Evolutionary conservation across 2,329 filamentous ascomycete species (phyloP), one percentile per base, ranked within the genome.

Genomic region (Ceratocystiopsis minuta): DNA sequence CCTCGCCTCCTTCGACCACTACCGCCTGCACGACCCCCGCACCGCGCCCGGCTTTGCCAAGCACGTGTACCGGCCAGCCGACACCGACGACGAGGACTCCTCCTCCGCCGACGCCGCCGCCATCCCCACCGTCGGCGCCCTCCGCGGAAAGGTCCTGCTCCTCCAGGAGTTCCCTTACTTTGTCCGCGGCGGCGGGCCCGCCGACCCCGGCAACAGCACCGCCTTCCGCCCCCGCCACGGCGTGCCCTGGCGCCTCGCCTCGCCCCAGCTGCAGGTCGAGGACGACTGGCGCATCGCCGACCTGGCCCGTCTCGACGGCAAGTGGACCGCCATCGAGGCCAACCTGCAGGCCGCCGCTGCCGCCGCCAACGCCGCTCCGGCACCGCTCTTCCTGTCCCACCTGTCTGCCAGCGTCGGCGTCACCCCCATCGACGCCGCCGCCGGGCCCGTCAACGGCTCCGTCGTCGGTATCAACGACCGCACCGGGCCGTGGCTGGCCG

Each of bases 391-490:
- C 48, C 54, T 69, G 15, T 58, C 63, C 16, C 66, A 69, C 50
- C 48, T 66, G 17, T 67, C 63, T 15, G 66, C 66, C 14, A 63
- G 60, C 16, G 58, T 67, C 3, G 65, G 64, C 34, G 64, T 69
- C 11, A 46, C 64, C 45, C 66, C 66, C 34, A 65, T 69, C 40
- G 63, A 66, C 49, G 66, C 64, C 2, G 66, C 66, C 12, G 65
- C 66, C 0, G 66, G 66, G 0, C 59, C 63, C n/a, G 49, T 51
- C 41, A 62, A 66, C 47, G 52, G 54, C 36, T 44, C 48, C 15
- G 54, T 66, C 4, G 49, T 51, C n/a, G 66, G 66, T 24, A 66
- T 68, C 57, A 69, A 69, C 43, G 65, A 68, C 48, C 59, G 60
- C 54, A 66, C 64, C 32, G 64, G 64, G 31, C 52, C 54, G 47